Conservation (phyloP, 345 rosid species). For the Lumnitzera racemosa region DNA sequence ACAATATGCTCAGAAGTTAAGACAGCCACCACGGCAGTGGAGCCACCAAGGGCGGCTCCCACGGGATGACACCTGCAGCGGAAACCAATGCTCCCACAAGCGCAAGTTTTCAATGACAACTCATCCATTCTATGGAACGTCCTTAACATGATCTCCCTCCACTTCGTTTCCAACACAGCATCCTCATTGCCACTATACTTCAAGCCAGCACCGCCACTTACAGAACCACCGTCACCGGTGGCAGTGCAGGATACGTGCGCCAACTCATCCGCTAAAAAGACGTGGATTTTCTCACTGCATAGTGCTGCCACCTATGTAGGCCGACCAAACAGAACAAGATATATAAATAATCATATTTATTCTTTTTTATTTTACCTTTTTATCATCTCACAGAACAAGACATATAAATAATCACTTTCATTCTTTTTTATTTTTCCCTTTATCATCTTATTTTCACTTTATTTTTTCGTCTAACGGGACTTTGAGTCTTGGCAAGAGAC, state of each 20-base stretch:
- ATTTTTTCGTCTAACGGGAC: no score
- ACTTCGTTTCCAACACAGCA: constrained; percentile 9
- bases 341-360: no score
- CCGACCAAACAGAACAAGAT: not conserved
- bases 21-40: constrained; percentile 47
- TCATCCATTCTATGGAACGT: constrained; percentile 42
- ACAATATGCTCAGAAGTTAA: constrained; percentile 28
- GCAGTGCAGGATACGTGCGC: constrained; percentile 16
- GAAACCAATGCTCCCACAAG: constrained; percentile 24
- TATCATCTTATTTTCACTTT: no score
- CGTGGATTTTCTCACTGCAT: constrained; percentile 44
- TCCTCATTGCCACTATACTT: not conserved
- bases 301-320: constrained; percentile 38
- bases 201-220: constrained; percentile 3
- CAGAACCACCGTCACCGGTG: not conserved
- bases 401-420: no score
- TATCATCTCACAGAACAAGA: no score
- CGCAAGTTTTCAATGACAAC: constrained; percentile 31
- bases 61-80: constrained; percentile 28
- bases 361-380: no score
- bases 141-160: constrained; percentile 34
- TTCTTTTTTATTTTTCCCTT: no score
- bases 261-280: constrained; percentile 35
- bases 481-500: not conserved
- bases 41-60: constrained; percentile 37